Conservation (phyloP, 1,284 basidiomycete species). For the Sporisorium scitamineum region DNA sequence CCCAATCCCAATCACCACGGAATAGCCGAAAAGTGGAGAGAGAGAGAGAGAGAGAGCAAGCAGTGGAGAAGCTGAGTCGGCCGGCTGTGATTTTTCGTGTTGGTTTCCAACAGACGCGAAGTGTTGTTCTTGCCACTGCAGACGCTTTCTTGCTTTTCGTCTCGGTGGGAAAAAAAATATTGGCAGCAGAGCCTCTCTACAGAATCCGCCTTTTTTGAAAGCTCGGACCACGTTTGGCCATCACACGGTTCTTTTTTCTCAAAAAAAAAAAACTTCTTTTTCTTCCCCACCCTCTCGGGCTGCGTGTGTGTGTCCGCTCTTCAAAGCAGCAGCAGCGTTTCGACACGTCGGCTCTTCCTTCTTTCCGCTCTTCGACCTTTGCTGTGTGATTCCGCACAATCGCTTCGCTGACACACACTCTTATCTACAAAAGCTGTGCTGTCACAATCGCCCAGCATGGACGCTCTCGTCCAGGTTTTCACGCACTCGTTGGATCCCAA, state of each 20-base stretch:
- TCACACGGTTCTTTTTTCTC: conserved; percentile 3
- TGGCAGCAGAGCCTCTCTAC: neutral
- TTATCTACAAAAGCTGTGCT: neutral
- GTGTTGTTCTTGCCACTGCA: conserved; percentile 32
- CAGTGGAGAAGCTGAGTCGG: conserved; percentile 25
- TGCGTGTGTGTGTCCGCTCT: neutral
- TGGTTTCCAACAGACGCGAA: conserved; percentile 10
- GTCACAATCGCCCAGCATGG: conserved; percentile 24
- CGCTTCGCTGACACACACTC: neutral
- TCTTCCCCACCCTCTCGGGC: neutral
- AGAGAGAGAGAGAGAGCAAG: no score
- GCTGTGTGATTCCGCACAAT: neutral
- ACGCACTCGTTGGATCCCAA: conserved; percentile 58
- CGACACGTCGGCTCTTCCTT: conserved; percentile 13
- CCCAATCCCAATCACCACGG: neutral
- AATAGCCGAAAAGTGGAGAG: conserved; percentile 1
- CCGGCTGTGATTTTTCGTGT: conserved; percentile 14
- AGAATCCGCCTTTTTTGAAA: neutral
- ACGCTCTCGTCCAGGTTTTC: conserved; percentile 50
- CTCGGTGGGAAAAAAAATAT: neutral
- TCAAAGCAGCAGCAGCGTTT: no score
- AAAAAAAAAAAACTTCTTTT: neutral
- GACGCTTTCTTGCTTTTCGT: neutral
- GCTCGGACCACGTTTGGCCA: conserved; percentile 9
- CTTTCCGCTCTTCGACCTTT: conserved; percentile 1